These are phyloP conservation scores for Lentithecium fluviatile DNA, from an alignment of 495 filamentous ascomycete genomes.

Conservation along the genomic window DNA sequence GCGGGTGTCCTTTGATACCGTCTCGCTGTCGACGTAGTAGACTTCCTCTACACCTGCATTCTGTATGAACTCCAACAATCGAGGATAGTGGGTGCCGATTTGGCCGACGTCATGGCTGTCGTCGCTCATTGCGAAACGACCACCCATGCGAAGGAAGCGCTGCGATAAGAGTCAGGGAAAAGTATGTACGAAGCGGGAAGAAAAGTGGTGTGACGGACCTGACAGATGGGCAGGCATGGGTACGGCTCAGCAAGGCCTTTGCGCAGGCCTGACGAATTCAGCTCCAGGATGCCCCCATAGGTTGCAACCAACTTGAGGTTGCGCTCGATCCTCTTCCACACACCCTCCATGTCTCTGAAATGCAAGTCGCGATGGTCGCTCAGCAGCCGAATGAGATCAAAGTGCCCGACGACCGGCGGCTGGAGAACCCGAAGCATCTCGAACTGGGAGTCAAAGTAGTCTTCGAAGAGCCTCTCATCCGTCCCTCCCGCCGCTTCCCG, in stretches of 20 bases:
- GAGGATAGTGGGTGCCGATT: constrained; percentile 66
- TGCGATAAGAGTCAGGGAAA: constrained; percentile 38
- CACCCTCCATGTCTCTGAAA: constrained; percentile 52
- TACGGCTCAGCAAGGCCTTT: constrained; percentile 92
- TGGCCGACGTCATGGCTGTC: constrained; percentile 86
- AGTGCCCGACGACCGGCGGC: constrained; percentile 86
- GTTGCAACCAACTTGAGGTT: constrained; percentile 69
- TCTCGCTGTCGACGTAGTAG: constrained; percentile 28
- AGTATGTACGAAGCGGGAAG: background rate
- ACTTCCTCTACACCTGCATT: constrained; percentile 48
- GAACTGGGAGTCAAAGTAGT: constrained; percentile 83
- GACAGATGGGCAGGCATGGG: constrained; percentile 73
- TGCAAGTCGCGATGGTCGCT: constrained; percentile 63
- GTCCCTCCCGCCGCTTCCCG: constrained; percentile 56
- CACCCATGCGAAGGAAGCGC: constrained; percentile 64
- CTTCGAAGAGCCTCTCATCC: constrained; percentile 70
- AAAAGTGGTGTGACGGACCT: constrained; percentile 53
- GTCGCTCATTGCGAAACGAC: constrained; percentile 82
- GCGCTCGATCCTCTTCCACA: constrained; percentile 70
- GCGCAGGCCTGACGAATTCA: constrained; percentile 80
- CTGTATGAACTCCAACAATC: constrained; percentile 59
- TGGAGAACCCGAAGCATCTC: constrained; percentile 72
- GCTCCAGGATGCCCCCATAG: constrained; percentile 81
- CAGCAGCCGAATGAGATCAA: constrained; percentile 84
- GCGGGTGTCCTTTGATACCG: constrained; percentile 21